Conservation (phyloP, 805 yeast species). For the Spathaspora gorwiae region DNA sequence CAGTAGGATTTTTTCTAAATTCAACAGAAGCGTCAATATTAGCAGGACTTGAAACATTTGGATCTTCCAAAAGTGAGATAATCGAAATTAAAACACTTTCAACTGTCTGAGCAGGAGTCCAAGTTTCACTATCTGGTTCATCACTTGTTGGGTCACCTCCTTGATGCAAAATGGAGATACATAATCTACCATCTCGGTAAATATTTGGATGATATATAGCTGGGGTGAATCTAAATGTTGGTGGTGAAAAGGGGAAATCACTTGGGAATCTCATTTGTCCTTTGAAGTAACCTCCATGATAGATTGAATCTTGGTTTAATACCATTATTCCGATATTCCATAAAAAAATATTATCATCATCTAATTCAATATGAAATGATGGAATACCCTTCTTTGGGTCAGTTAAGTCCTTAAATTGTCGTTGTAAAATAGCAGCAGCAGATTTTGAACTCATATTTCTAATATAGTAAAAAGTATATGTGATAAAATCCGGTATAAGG, state of each 20-base stretch:
- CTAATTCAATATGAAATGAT: constrained; percentile 60
- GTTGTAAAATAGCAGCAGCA: constrained; percentile 81
- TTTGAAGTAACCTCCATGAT: constrained; percentile 90
- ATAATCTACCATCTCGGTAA: constrained; percentile 86
- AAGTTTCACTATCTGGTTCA: constrained; percentile 89
- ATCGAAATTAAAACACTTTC: constrained; percentile 87
- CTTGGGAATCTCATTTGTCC: constrained; percentile 92
- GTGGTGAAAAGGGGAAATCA: constrained; percentile 91
- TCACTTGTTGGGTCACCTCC: constrained; percentile 88
- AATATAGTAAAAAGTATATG: neutral
- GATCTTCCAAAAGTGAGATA: constrained; percentile 87
- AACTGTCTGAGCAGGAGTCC: constrained; percentile 92
- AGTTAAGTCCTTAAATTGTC: constrained; percentile 90
- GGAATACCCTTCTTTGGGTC: constrained; percentile 77
- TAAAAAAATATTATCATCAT: constrained; percentile 51
- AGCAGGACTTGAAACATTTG: constrained; percentile 90
- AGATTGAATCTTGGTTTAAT: constrained; percentile 79
- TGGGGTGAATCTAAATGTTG: constrained; percentile 87
- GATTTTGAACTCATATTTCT: constrained; percentile 47
- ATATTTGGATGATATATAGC: constrained; percentile 94
- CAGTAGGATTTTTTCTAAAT: constrained; percentile 76
- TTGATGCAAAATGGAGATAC: constrained; percentile 88
- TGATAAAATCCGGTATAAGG: no score
- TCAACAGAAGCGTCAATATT: constrained; percentile 94
- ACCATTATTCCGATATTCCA: constrained; percentile 94